Evolutionary conservation across 108 stramenopile genomes (phyloP).

Genomic region (Aurantiochytrium sp.): DNA sequence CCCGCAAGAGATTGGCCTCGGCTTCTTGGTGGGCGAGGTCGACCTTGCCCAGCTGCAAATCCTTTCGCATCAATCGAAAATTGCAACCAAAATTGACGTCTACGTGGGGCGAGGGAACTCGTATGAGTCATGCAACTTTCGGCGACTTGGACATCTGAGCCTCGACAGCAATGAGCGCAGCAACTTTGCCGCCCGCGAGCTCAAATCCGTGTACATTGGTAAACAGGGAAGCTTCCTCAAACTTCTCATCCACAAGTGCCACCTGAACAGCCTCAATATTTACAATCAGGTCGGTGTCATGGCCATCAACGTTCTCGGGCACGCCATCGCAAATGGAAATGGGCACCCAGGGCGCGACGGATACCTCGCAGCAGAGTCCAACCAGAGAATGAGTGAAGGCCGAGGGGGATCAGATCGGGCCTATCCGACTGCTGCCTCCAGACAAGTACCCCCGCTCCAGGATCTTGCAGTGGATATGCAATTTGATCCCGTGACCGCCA

Average conservation of each 20-base stretch:
- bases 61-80: slow-evolving; percentile 50
- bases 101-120: slow-evolving; percentile 42
- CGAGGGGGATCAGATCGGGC: not conserved
- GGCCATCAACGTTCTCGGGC: slow-evolving; percentile 33
- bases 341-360: not conserved
- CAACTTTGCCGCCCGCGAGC: slow-evolving; percentile 46
- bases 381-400: not conserved
- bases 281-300: slow-evolving; percentile 47
- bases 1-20: slow-evolving; percentile 50
- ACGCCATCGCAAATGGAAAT: not conserved
- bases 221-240: slow-evolving; percentile 38
- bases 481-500: slow-evolving; percentile 28
- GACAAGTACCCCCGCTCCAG: not conserved
- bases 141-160: slow-evolving; percentile 24
- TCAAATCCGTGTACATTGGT: slow-evolving; percentile 52
- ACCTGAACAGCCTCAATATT: slow-evolving; percentile 45
- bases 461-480: slow-evolving; percentile 30
- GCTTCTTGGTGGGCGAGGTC: not conserved
- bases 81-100: slow-evolving; percentile 51
- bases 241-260: slow-evolving; percentile 49
- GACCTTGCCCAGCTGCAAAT: slow-evolving; percentile 40
- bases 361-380: not conserved
- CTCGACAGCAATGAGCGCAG: slow-evolving; percentile 52
- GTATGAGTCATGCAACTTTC: not conserved
- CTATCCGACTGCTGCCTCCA: not conserved